phyloP scores from a whole-genome alignment of 2,329 filamentous ascomycete species.

The Aspergillus sp. region DNA sequence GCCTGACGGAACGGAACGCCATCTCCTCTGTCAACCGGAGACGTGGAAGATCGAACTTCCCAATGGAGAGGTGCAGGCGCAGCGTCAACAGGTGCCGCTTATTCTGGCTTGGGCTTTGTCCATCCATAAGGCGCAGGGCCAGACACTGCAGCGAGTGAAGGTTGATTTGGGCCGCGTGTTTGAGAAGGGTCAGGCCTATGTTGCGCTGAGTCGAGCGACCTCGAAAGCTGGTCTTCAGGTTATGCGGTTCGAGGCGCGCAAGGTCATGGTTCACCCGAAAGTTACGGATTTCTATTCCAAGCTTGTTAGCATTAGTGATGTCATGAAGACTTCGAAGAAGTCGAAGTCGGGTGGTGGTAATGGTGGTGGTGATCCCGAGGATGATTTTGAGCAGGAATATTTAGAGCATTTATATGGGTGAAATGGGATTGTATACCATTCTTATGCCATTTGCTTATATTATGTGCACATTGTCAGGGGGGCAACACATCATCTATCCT shows the following conservation, averaged over 20 bases:
- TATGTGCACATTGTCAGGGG: too few relatives aligned
- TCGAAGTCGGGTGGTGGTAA: conserved; percentile 1
- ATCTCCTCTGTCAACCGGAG: conserved; percentile 81
- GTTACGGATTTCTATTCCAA: conserved; percentile 85
- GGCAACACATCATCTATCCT: too few relatives aligned
- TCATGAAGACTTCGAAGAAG: conserved; percentile 32
- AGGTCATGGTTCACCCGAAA: conserved; percentile 90
- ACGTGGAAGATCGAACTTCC: conserved; percentile 98
- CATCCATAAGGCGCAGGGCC: conserved; percentile 97
- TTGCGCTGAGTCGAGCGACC: conserved; percentile 90
- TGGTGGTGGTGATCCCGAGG: conserved; percentile 15
- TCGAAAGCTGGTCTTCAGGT: conserved; percentile 86
- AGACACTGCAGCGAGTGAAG: conserved; percentile 90
- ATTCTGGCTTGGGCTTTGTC: conserved; percentile 96
- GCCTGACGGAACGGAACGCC: conserved; percentile 72
- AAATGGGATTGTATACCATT: background rate
- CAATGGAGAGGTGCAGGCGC: conserved; percentile 88
- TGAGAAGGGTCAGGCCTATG: conserved; percentile 96
- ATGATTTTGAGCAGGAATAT: conserved; percentile 53
- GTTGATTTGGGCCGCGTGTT: conserved; percentile 91
- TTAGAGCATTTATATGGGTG: conserved; percentile 17
- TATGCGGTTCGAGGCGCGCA: conserved; percentile 79
- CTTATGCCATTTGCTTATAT: too few relatives aligned
- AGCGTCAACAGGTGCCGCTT: conserved; percentile 77
- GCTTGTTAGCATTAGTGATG: conserved; percentile 70